These are phyloP conservation scores for Lepiota venenata DNA, from an alignment of 768 basidiomycete genomes.

Conservation along the genomic window DNA sequence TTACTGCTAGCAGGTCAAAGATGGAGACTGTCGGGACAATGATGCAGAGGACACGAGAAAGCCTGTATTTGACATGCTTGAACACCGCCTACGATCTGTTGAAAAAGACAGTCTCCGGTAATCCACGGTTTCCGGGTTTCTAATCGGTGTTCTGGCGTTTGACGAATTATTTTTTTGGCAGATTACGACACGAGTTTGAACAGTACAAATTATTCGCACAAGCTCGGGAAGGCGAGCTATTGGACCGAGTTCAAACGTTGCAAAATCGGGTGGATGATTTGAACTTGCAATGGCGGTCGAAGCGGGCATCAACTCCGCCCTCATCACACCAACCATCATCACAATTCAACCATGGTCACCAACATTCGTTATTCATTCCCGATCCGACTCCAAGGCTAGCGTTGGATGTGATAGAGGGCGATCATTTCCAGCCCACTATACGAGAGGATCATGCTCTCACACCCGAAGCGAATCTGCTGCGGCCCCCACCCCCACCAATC, in stretches of 20 bases:
- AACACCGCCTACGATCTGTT: slow-evolving; percentile 16
- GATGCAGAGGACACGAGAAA: background rate
- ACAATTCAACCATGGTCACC: background rate
- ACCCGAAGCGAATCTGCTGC: background rate
- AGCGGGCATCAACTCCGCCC: background rate
- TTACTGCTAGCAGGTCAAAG: no score
- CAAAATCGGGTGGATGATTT: slow-evolving; percentile 8
- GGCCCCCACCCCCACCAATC: background rate
- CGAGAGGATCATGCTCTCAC: background rate
- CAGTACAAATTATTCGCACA: slow-evolving; percentile 18
- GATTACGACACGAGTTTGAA: slow-evolving; percentile 29
- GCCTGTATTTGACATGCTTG: slow-evolving; percentile 11
- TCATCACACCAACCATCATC: background rate
- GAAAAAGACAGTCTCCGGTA: slow-evolving; percentile 34
- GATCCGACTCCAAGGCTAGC: background rate
- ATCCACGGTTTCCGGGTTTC: slow-evolving; percentile 3
- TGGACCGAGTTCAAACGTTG: slow-evolving; percentile 24
- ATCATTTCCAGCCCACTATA: background rate
- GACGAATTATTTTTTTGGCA: slow-evolving; percentile 10
- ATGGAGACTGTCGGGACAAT: background rate
- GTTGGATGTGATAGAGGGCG: background rate
- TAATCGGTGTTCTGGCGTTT: background rate
- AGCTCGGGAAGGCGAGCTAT: slow-evolving; percentile 29
- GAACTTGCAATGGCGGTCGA: background rate
- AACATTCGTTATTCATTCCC: background rate